A percentile compares a stretch with the other conserved stretches of the same genome.
Conservation (phyloP, 2,329 filamentous ascomycete genomes). For the Lasiodiplodia theobromae region DNA sequence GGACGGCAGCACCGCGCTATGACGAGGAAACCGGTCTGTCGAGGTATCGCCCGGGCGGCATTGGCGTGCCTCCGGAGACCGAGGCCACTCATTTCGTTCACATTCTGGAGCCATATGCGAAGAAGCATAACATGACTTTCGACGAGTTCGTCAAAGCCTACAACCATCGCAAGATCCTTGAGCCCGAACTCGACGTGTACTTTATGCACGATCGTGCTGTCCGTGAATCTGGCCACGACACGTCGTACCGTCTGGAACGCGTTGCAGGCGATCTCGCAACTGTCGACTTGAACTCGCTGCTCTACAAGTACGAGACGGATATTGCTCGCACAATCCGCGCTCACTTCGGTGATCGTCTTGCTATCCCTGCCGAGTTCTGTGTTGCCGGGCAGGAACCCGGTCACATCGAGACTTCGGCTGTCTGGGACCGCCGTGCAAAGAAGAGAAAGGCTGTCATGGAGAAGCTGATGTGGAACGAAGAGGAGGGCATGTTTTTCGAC, state of each 20-base stretch:
- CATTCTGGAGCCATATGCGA: constrained; percentile 78
- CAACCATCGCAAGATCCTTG: constrained; percentile 76
- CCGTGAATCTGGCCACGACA: constrained; percentile 96
- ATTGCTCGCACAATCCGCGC: constrained; percentile 86
- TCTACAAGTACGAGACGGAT: constrained; percentile 97
- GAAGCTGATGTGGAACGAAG: constrained; percentile 91
- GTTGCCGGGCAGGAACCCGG: constrained; percentile 68
- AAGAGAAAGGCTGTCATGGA: constrained; percentile 85
- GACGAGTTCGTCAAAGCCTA: constrained; percentile 87
- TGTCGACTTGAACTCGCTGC: constrained; percentile 89
- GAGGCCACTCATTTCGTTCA: constrained; percentile 88
- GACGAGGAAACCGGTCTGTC: constrained; percentile 82
- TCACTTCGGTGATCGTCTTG: constrained; percentile 81
- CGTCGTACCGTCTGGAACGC: constrained; percentile 88
- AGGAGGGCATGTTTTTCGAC: constrained; percentile 96
- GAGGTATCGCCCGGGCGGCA: constrained; percentile 81
- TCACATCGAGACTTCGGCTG: constrained; percentile 79
- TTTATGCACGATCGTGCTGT: constrained; percentile 96
- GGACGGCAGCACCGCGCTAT: constrained; percentile 75
- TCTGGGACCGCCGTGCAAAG: constrained; percentile 89
- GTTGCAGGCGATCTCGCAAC: constrained; percentile 89
- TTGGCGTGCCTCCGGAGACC: constrained; percentile 89
- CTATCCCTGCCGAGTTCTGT: constrained; percentile 84
- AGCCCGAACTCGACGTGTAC: constrained; percentile 92
- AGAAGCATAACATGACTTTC: constrained; percentile 84